These are phyloP conservation scores for Gaeumannomyces tritici DNA, from an alignment of 2,329 filamentous ascomycete genomes.

Conservation along the genomic window DNA sequence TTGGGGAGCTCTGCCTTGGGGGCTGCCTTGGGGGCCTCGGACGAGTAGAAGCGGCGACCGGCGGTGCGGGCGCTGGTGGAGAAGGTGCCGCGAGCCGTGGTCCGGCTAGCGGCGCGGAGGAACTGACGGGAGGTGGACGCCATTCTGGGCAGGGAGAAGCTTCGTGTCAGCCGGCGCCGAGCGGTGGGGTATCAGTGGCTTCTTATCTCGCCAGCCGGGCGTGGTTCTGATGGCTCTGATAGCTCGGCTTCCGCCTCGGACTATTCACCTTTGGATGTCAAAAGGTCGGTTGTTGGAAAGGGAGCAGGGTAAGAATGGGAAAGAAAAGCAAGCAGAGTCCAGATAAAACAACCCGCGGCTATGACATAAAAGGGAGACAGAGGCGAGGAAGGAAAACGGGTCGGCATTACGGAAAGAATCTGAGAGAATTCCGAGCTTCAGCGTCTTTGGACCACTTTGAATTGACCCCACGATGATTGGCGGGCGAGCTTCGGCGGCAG, in stretches of 20 bases:
- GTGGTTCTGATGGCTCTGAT: not conserved
- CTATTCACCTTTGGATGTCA: not conserved
- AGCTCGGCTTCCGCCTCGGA: not conserved
- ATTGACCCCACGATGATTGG: not conserved
- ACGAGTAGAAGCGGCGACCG: conserved; percentile 71
- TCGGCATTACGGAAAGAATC: not conserved
- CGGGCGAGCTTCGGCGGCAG: not conserved
- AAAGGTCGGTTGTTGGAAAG: not conserved
- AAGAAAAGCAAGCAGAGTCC: not conserved
- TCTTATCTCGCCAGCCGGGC: not conserved
- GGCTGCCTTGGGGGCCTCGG: conserved; percentile 54
- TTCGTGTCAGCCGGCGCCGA: not conserved
- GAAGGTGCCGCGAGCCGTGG: conserved; percentile 49
- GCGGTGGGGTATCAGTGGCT: not conserved
- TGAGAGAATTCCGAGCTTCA: not conserved
- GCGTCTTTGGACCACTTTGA: not conserved
- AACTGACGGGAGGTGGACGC: conserved; percentile 39
- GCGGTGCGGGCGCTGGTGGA: conserved; percentile 41
- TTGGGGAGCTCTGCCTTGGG: too few species aligned
- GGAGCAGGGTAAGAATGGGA: not conserved
- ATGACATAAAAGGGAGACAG: conserved; percentile 4
- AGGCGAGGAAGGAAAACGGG: conserved; percentile 3
- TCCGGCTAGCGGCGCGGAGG: conserved; percentile 49
- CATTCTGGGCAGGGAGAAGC: conserved; percentile 18
- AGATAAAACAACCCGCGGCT: not conserved